Evolutionary conservation across 139 green algal species (phyloP), one percentile per base, ranked within the genome.

Genomic region (Pleodorina starrii): DNA sequence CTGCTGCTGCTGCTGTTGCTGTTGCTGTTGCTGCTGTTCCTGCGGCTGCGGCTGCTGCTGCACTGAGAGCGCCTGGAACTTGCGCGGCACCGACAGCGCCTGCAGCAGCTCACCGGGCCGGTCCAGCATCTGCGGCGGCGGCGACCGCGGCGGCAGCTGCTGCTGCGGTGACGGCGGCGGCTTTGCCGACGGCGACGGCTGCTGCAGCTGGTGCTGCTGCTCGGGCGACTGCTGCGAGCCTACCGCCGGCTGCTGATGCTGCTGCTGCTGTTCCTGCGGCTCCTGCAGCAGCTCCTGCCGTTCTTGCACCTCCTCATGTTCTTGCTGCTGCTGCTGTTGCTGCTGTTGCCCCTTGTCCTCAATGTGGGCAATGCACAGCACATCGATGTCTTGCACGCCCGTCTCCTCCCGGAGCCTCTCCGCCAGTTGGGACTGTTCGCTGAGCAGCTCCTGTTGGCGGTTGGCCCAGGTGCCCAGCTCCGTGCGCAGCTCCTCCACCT

Each of bases 401-500:
- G 76, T n/a, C 76, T n/a, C 78, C n/a, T 54, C 32, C 43, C 21
- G 16, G 16, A 87, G 81, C 38, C 43, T 40, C 38, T n/a, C 29
- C 6, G 29, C 17, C 27, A 78, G 29, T 21, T 57, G 36, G 11
- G 6, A 6, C 36, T 78, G 60, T 42, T 87, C 81, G 14, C 12
- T 19, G 1, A 77, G 42, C 42, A 87, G 43, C 60, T 77, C 60
- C 12, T 46, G 7, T 0, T 87, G 81, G n/a, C 81, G 81, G 43
- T 1, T 12, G n/a, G 12, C 48, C 81, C 81, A 87, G 29, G 5
- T 77, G 42, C 38, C 43, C 14, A 87, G 5, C 43, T 87, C 81
- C 0, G 81, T 1, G 5, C 60, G 81, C 42, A 87, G 3, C n/a
- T 77, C 81, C 5, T 87, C 81, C n/a, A 87, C 81, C 40, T 87